A percentile compares a stretch with the other conserved stretches of the same genome.
phyloP scores from a whole-genome alignment of 2,329 filamentous ascomycete genomes.

The Lasiodiplodia hormozganensis region DNA sequence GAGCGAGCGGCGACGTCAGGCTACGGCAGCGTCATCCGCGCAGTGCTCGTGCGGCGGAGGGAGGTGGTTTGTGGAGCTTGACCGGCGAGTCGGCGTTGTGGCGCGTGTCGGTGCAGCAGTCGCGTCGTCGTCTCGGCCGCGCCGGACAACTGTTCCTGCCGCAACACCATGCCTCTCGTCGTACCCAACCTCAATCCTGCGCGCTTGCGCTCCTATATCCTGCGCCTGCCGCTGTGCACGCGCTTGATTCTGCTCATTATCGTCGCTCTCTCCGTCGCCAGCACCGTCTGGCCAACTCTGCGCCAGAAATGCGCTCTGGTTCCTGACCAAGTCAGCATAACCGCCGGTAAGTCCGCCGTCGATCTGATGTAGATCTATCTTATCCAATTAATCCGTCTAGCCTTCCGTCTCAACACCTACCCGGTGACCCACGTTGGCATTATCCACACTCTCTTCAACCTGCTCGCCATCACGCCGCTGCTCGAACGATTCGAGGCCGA shows the following conservation, averaged over 20 bases:
- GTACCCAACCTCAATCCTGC: conserved; percentile 70
- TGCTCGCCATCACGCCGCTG: conserved; percentile 81
- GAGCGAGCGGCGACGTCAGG: background rate
- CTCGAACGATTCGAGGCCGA: conserved; percentile 93
- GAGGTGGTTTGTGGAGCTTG: conserved; percentile 12
- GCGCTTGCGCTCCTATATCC: conserved; percentile 79
- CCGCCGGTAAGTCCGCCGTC: conserved; percentile 65
- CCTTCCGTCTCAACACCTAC: conserved; percentile 92
- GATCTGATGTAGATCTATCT: conserved; percentile 12
- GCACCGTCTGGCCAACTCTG: conserved; percentile 75
- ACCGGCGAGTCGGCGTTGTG: conserved; percentile 24
- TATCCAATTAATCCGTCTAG: conserved; percentile 54
- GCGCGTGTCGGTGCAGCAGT: conserved; percentile 5
- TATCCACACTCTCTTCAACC: conserved; percentile 81
- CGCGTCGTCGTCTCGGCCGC: conserved; percentile 25
- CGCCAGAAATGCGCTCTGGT: conserved; percentile 79
- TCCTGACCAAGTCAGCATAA: conserved; percentile 75
- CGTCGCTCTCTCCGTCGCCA: conserved; percentile 70
- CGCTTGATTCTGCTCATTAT: conserved; percentile 72
- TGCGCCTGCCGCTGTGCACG: conserved; percentile 88
- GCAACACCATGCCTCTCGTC: conserved; percentile 51
- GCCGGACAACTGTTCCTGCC: conserved; percentile 26
- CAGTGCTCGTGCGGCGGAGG: background rate
- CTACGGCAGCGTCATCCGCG: conserved; percentile 1
- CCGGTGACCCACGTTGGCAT: conserved; percentile 84